Base-by-base conservation (phyloP, 192 early-diverging fungal species). In the Umbelopsis sp. region DNA sequence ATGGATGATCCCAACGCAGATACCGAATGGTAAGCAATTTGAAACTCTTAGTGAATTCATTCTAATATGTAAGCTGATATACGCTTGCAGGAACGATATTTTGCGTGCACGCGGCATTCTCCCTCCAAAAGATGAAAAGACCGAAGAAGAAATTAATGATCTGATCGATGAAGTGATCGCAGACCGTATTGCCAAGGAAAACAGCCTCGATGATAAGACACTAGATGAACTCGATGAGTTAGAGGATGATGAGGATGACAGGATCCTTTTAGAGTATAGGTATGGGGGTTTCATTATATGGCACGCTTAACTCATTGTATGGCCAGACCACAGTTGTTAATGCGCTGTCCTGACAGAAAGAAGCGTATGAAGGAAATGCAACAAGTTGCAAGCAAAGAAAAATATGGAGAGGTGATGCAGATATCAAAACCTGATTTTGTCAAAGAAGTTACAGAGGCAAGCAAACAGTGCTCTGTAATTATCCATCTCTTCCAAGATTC, bases 351-450 rank as follows among this genome's bases (percentile, higher is more conserved):
- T 41, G 1, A 41, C 38, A 91, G 90, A 72, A 80, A 89, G 81
- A 86, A 93, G 72, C 88, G 96, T 9, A 77, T 99, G 74, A 87
- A 90, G n/a, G 94, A 96, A 68, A 91, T 99, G 79, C 86, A 93
- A 56, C 85, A 89, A 38, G 81, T 86, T 54, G 80, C 87, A 14
- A 77, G 80, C 21, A 84, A 87, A 45, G 94, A 93, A 77, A 93
- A 91, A 69, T 99, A 87, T 80, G 97, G 97, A 43, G 84, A 90
- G 38, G 88, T 98, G 7, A 73, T 76, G 7, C 89, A 96, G 44
- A 97, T 99, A 25, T 94, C 93, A 2, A 95, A 98, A 84, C 93
- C 97, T 0, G 95, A 99, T 66, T 99, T 94, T 79, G 81, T 90
- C 45, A 76, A 74, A 41, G 91, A 97, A 79, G 96, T 99, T 2